Percentiles rank a stretch among this genome's conserved stretches.
Conservation (phyloP, 2,329 filamentous ascomycete genomes). For the Microsporum ferrugineum region DNA sequence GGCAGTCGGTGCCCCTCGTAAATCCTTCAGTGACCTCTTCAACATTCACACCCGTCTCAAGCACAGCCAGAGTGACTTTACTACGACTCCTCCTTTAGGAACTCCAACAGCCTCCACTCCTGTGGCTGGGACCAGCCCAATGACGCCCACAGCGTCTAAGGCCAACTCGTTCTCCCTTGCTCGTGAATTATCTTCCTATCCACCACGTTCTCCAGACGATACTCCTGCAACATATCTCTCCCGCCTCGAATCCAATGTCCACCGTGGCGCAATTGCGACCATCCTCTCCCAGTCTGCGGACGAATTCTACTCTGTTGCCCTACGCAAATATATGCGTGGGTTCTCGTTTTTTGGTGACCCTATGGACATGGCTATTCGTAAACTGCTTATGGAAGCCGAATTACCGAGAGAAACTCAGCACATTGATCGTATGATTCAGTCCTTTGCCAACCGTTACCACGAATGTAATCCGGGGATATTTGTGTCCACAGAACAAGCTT, state of each 20-base stretch:
- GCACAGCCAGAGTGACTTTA: slow-evolving; percentile 56
- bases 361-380: slow-evolving; percentile 94
- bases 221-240: slow-evolving; percentile 81
- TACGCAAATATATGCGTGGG: slow-evolving; percentile 89
- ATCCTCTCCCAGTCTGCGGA: slow-evolving; percentile 79
- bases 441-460: slow-evolving; percentile 92
- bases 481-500: slow-evolving; percentile 81
- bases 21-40: slow-evolving; percentile 85
- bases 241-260: slow-evolving; percentile 68
- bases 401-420: slow-evolving; percentile 95
- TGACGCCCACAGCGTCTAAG: slow-evolving; percentile 63
- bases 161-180: slow-evolving; percentile 71
- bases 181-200: slow-evolving; percentile 54
- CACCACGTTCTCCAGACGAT: slow-evolving; percentile 69
- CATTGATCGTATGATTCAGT: slow-evolving; percentile 85
- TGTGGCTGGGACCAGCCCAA: slow-evolving; percentile 16
- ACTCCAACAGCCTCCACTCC: slow-evolving; percentile 39
- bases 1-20: slow-evolving; percentile 71
- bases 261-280: slow-evolving; percentile 70
- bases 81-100: slow-evolving; percentile 45
- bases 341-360: slow-evolving; percentile 95
- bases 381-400: slow-evolving; percentile 92
- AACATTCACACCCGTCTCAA: slow-evolving; percentile 62
- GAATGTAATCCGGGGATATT: slow-evolving; percentile 98
- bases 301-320: slow-evolving; percentile 65